These are phyloP conservation scores for Sporopachydermia quercuum DNA, from an alignment of 805 yeast genomes.

Conservation along the genomic window DNA sequence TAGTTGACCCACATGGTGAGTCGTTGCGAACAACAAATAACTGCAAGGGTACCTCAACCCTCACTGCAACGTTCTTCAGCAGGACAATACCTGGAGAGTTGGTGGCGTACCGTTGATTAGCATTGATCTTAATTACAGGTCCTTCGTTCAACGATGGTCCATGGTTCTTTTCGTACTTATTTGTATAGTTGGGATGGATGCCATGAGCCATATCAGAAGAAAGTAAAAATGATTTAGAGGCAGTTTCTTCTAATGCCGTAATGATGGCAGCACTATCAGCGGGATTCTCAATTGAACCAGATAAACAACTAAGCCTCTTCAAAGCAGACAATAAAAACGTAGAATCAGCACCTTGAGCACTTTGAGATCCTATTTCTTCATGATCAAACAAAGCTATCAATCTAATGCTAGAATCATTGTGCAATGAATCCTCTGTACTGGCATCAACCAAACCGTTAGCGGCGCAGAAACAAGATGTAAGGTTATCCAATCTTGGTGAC, in stretches of 20 bases:
- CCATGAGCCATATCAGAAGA: constrained; percentile 98
- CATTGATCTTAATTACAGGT: constrained; percentile 86
- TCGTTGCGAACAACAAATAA: constrained; percentile 87
- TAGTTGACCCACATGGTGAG: constrained; percentile 91
- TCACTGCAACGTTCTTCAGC: constrained; percentile 54
- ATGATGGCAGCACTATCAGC: constrained; percentile 13
- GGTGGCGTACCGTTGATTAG: constrained; percentile 91
- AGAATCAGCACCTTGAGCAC: constrained; percentile 96
- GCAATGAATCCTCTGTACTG: constrained; percentile 20
- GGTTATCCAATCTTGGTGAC: constrained; percentile 83
- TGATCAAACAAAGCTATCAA: constrained; percentile 82
- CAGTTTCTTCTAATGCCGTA: constrained; percentile 34
- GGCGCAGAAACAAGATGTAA: constrained; percentile 77
- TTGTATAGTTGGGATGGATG: constrained; percentile 81
- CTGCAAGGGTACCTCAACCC: constrained; percentile 68
- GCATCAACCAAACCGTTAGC: constrained; percentile 52
- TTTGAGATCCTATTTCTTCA: constrained; percentile 86
- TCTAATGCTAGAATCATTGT: constrained; percentile 42
- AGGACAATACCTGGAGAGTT: constrained; percentile 81
- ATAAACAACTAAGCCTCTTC: constrained; percentile 43
- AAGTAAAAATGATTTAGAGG: constrained; percentile 69
- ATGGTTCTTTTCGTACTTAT: constrained; percentile 62
- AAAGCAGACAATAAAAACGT: constrained; percentile 73
- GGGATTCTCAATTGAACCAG: constrained; percentile 21
- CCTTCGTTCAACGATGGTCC: constrained; percentile 76